A percentile compares a stretch with the other conserved stretches of the same genome.
phyloP scores from a whole-genome alignment of 495 filamentous ascomycete species.

The Aspergillus ostianus region DNA sequence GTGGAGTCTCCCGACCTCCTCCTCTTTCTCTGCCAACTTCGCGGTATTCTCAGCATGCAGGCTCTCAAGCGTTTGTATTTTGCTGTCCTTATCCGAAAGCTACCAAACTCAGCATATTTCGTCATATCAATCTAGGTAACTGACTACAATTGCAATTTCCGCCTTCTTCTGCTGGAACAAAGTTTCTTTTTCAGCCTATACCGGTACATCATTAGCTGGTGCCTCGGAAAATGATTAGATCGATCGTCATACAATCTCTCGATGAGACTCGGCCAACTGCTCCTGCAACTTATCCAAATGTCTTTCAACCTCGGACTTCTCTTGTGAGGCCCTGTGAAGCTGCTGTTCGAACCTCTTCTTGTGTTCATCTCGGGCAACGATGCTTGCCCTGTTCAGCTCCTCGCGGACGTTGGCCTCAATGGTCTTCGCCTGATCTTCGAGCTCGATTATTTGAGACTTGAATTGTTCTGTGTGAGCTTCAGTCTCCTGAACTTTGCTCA shows the following conservation, averaged over 20 bases:
- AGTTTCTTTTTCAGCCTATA: not conserved
- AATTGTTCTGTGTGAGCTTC: constrained; percentile 13
- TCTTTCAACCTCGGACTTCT: constrained; percentile 25
- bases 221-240: too few relatives aligned
- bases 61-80: constrained; percentile 23
- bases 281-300: constrained; percentile 10
- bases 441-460: constrained; percentile 19
- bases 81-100: constrained; percentile 21
- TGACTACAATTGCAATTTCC: not conserved
- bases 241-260: constrained; percentile 24
- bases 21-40: constrained; percentile 18
- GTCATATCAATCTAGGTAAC: not conserved
- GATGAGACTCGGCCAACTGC: constrained; percentile 22
- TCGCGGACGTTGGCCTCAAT: constrained; percentile 26
- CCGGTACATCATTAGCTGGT: not conserved
- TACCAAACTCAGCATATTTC: constrained; percentile 19
- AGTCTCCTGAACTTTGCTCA: constrained; percentile 11
- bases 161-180: not conserved
- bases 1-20: constrained; percentile 22
- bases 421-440: constrained; percentile 21
- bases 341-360: constrained; percentile 25
- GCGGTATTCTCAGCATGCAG: constrained; percentile 16
- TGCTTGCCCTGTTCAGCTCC: constrained; percentile 23
- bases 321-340: constrained; percentile 19
- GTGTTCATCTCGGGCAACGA: constrained; percentile 19